Conservation (phyloP, 2,329 filamentous ascomycete genomes). For the Diaporthe sp. region DNA sequence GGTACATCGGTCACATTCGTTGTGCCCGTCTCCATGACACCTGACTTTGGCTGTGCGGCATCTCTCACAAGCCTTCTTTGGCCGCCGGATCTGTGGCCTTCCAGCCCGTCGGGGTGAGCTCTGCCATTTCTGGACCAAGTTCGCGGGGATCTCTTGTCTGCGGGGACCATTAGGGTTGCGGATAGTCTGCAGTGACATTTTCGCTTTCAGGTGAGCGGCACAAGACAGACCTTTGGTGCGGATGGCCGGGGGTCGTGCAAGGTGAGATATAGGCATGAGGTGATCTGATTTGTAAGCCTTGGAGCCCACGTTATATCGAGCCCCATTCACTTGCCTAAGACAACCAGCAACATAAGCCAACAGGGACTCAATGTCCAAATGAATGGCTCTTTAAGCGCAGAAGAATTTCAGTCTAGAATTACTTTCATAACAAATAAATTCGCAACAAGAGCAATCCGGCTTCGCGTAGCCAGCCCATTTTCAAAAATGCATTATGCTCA, state of each 20-base stretch:
- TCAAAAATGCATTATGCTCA: too few relatives aligned
- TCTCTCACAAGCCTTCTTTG: constrained; percentile 19
- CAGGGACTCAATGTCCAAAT: background rate
- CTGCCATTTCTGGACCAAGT: constrained; percentile 25
- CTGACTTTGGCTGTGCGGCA: constrained; percentile 26
- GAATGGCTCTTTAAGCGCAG: too few relatives aligned
- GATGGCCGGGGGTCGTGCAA: background rate
- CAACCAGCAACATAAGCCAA: background rate
- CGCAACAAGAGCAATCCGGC: too few relatives aligned
- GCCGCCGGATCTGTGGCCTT: constrained; percentile 3
- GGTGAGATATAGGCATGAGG: background rate
- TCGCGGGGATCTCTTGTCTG: background rate
- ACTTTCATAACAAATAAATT: background rate
- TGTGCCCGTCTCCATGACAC: background rate
- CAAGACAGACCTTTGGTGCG: background rate
- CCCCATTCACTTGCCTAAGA: background rate
- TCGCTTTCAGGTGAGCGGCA: background rate
- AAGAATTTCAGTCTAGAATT: too few relatives aligned
- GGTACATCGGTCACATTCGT: constrained; percentile 17
- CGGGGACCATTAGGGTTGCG: background rate
- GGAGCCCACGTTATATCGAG: background rate
- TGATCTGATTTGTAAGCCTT: background rate
- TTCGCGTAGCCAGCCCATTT: background rate
- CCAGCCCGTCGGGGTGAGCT: constrained; percentile 37
- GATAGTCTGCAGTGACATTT: background rate